Percentiles rank a stretch among this genome's conserved stretches.
These are phyloP conservation scores for Populus simonii DNA, from an alignment of 345 rosid genomes.

Conservation along the genomic window DNA sequence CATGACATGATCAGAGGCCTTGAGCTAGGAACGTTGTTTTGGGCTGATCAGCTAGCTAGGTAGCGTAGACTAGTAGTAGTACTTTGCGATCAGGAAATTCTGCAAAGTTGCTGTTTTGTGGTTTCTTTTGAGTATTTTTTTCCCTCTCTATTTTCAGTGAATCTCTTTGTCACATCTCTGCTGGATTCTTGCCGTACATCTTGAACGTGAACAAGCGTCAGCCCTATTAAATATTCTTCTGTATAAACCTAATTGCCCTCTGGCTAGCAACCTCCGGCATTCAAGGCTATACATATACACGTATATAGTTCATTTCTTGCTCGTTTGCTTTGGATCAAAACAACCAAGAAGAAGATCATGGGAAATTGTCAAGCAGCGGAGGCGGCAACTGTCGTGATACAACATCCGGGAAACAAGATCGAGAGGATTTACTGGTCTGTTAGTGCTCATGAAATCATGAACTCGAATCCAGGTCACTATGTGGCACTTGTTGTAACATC, in stretches of 20 bases:
- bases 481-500: conserved; percentile 69
- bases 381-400: conserved; percentile 74
- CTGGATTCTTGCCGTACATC: conserved; percentile 14
- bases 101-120: conserved; percentile 10
- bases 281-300: too few species aligned
- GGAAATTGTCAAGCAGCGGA: conserved; percentile 95
- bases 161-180: conserved; percentile 11
- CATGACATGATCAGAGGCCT: not conserved
- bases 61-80: not conserved
- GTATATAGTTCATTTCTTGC: not conserved
- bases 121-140: not conserved
- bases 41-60: not conserved
- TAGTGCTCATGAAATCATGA: conserved; percentile 68
- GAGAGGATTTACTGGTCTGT: conserved; percentile 76
- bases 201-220: conserved; percentile 5
- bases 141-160: not conserved
- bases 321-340: not conserved
- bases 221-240: not conserved
- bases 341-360: conserved; percentile 24
- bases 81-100: not conserved
- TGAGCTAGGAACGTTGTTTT: not conserved
- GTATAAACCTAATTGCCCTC: too few species aligned
- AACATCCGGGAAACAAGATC: conserved; percentile 67
- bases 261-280: too few species aligned
- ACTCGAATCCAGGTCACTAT: conserved; percentile 71